A percentile compares a stretch with the other conserved stretches of the same genome.
Evolutionary conservation across 495 filamentous ascomycete species (phyloP).

Genomic region (Bacidia rubella): DNA sequence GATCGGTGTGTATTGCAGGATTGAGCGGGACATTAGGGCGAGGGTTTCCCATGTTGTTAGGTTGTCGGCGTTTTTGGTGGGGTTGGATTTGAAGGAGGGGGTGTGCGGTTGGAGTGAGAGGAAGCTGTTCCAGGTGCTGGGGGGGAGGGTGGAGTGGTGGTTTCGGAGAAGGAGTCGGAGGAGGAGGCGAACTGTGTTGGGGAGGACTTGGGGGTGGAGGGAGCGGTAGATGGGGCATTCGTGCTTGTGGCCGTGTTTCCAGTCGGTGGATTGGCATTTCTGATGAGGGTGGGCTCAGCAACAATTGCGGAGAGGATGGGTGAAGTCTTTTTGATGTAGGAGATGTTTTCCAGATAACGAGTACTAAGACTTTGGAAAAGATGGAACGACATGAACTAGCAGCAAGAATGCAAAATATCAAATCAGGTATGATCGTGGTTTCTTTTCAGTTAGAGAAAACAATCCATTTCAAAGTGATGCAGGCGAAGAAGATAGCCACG

Average conservation of each 20-base stretch:
- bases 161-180: slow-evolving; percentile 37
- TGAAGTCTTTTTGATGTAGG: no score
- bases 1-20: slow-evolving; percentile 36
- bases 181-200: slow-evolving; percentile 42
- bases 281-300: no score
- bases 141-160: slow-evolving; percentile 22
- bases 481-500: no score
- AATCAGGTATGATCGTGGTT: no score
- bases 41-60: slow-evolving; percentile 34
- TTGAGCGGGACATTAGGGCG: slow-evolving; percentile 37
- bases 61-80: slow-evolving; percentile 24
- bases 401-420: no score
- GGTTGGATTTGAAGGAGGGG: slow-evolving; percentile 3
- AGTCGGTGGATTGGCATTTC: slow-evolving; percentile 48
- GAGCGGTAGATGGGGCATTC: slow-evolving; percentile 43
- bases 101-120: slow-evolving; percentile 35
- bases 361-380: background rate
- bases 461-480: no score
- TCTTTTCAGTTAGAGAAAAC: no score
- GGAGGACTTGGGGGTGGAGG: slow-evolving; percentile 36
- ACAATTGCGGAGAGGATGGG: slow-evolving; percentile 1
- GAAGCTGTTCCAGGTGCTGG: slow-evolving; percentile 30
- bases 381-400: no score
- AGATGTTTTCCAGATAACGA: no score
- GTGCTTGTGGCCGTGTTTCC: slow-evolving; percentile 44